Conservation (phyloP, 768 basidiomycete genomes). For the Paxillus involutus region DNA sequence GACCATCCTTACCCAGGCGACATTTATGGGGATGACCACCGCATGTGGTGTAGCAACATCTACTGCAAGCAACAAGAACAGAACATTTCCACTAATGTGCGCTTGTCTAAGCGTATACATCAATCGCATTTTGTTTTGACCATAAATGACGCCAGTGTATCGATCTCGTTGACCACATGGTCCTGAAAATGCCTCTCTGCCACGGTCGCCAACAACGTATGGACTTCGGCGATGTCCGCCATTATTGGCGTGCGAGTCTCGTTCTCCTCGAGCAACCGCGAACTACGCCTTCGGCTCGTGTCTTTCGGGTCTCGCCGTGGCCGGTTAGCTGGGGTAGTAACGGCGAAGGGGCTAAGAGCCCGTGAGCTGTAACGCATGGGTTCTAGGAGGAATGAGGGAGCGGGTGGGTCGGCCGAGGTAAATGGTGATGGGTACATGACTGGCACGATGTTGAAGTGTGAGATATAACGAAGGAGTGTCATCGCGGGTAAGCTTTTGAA, state of each 20-base stretch:
- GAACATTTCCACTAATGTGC: no score
- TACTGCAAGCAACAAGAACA: no score
- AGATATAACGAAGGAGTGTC: slow-evolving; percentile 70
- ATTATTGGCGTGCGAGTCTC: slow-evolving; percentile 61
- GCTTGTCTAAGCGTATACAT: slow-evolving; percentile 7
- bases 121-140: slow-evolving; percentile 60
- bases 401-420: slow-evolving; percentile 65
- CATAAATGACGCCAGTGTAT: slow-evolving; percentile 82
- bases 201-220: slow-evolving; percentile 62
- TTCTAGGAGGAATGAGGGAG: slow-evolving; percentile 60
- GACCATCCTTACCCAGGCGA: no score
- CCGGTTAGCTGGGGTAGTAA: slow-evolving; percentile 64
- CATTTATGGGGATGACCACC: no score
- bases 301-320: slow-evolving; percentile 70
- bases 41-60: no score
- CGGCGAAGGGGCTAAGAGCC: slow-evolving; percentile 47
- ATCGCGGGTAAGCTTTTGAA: slow-evolving; percentile 68
- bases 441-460: slow-evolving; percentile 72
- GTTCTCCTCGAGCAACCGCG: slow-evolving; percentile 68
- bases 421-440: slow-evolving; percentile 69
- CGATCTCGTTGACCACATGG: slow-evolving; percentile 65
- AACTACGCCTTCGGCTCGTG: slow-evolving; percentile 61
- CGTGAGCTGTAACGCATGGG: slow-evolving; percentile 45
- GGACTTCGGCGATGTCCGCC: slow-evolving; percentile 68
- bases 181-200: slow-evolving; percentile 76